Base-by-base conservation (phyloP, 805 yeast species). In the Isabelozyma heimii region DNA sequence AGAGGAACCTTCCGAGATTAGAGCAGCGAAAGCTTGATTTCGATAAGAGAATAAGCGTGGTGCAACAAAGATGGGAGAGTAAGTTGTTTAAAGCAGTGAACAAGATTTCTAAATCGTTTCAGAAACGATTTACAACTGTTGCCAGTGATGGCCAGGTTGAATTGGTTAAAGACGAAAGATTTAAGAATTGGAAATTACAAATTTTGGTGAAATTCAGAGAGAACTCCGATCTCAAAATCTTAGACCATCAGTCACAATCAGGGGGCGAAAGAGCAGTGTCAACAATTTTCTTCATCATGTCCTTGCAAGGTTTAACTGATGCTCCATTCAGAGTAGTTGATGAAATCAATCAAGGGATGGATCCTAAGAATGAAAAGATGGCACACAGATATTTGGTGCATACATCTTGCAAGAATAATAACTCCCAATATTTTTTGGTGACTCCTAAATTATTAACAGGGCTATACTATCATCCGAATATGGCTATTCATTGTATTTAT, bases 311-410 rank as follows among this genome's bases (percentile, higher is more conserved):
- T 9, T 76, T 87, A 49, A 85, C 97, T 0, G 79, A 80, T 27
- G 89, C 97, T 0, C 98, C 99, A 8, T 90, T 94, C 61, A 76
- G 98, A 61, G 91, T 92, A 2, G 97, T 94, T 7, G 99, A 94
- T 69, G 99, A 94, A 73, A 95, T 94, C 53, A 94, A 94, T 64
- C 99, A 94, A 70, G 99, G 99, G 56, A 91, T 94, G 98, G 99
- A 94, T 69, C 87, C 95, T 10, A 81, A 81, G 51, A 94, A 94
- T 61, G 99, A 94, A 66, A 81, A 91, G 52, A 76, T 82, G 70
- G 91, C 94, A 2, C 97, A 92, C 63, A 80, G 81, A 52, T 81
- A 89, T 52, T 84, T 94, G 77, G 97, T 92, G 1, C 83, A 87
- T 47, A 84, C 87, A 43, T 92, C 97, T 0, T 89, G 97, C 61